Evolutionary conservation across 192 early-diverging fungal species (phyloP), one percentile per base, ranked within the genome.

Genomic region (Backusella liffmaniae): DNA sequence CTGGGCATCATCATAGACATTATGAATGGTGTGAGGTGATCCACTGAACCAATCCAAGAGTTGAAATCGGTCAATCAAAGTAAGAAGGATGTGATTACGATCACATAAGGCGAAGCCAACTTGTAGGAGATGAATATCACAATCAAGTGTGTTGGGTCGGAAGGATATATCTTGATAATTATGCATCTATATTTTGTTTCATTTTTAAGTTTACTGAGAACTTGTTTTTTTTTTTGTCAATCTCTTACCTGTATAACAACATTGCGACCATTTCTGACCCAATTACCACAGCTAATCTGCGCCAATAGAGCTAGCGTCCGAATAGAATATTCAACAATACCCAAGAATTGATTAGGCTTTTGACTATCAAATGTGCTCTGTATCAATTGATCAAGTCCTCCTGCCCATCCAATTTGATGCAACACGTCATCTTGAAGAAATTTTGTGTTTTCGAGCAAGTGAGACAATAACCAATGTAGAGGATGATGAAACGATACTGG

Each of bases 261-360:
- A 35, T 90, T 83, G 70, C 89, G 88, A 18, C 98, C 98, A 80
- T 99, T 99, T 59, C 98, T 87, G 15, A 99, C 96, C 98, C 98
- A 99, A 66, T 97, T 83, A 15, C 92, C 93, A 16, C 94, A 92
- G 9, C 91, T 90, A 66, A 99, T 96, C 79, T 99, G 98, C 12
- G 94, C 87, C 76, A 96, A 88, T 16, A 97, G 83, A 23, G 93
- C 92, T 42, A 92, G 86, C 0, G 93, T 90, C 68, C 95, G 88
- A n/a, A 99, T 81, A 2, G 96, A 91, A 66, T 92, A 92, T 76
- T 99, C 97, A 42, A 97, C 82, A 30, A 96, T 86, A n/a, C 85
- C 46, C n/a, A 74, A 81, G 56, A 91, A 76, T 37, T 93, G 39
- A 37, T 67, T 18, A 77, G 65, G 34, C 44, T 68, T 68, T 77